A percentile compares a stretch with the other conserved stretches of the same genome.
Conservation (phyloP, 2,329 filamentous ascomycete genomes). For the Curvularia lunata region DNA sequence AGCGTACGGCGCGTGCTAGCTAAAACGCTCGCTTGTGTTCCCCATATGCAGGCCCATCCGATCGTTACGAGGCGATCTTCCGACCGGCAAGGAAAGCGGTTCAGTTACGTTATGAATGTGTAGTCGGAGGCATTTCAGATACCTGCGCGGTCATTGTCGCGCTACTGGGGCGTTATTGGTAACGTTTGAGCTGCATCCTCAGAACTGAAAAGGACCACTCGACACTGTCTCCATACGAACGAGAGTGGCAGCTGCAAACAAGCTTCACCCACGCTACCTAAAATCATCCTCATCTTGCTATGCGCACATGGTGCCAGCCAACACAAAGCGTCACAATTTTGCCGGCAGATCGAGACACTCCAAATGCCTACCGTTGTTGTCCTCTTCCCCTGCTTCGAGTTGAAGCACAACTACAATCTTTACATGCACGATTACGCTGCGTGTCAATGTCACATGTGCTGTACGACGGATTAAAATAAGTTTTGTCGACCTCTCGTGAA, state of each 20-base stretch:
- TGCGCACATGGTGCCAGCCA: neutral
- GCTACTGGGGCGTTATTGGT: conserved; percentile 33
- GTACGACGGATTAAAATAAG: neutral
- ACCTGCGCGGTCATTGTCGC: conserved; percentile 32
- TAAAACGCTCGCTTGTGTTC: too few relatives aligned
- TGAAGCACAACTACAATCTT: neutral
- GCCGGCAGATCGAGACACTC: neutral
- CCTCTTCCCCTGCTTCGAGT: neutral
- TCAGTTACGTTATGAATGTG: too few relatives aligned
- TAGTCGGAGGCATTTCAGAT: conserved; percentile 27
- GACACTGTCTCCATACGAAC: neutral
- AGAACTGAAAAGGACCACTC: conserved; percentile 7
- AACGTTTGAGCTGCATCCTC: conserved; percentile 37
- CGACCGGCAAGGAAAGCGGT: too few relatives aligned
- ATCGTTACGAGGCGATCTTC: too few relatives aligned
- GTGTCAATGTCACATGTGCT: neutral
- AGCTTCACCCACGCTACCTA: neutral
- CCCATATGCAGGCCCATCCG: too few relatives aligned
- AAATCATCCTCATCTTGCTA: neutral
- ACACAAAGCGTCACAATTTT: neutral
- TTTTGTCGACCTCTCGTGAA: neutral
- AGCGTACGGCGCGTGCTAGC: too few relatives aligned
- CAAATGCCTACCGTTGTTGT: neutral
- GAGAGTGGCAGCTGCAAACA: neutral
- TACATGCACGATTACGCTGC: neutral